phyloP scores from a whole-genome alignment of 352 stramenopile genomes.

The Blastocystis sp. region DNA sequence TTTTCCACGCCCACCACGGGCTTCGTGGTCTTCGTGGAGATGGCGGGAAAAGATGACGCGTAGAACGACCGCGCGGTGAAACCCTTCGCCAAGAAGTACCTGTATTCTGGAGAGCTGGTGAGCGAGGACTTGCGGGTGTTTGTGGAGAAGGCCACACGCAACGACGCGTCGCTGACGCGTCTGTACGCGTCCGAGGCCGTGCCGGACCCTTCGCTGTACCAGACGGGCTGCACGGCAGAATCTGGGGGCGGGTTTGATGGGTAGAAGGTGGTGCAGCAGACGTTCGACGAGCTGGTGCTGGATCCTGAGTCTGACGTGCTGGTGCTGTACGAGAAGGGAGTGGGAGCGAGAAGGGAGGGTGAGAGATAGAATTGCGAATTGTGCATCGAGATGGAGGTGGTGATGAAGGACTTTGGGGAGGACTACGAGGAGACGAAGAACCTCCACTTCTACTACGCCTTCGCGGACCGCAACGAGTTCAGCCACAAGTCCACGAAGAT shows the following conservation, averaged over 20 bases:
- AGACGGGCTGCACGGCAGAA: not conserved
- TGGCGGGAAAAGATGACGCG: not conserved
- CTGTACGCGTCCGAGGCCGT: constrained; percentile 29
- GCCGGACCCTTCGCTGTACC: not conserved
- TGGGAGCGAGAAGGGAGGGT: not conserved
- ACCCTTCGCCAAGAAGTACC: constrained; percentile 4
- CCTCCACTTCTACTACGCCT: constrained; percentile 46
- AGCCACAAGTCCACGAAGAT: constrained; percentile 44
- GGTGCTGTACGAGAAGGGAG: constrained; percentile 38
- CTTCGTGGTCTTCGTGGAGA: constrained; percentile 17
- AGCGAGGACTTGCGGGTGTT: constrained; percentile 3
- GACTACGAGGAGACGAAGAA: constrained; percentile 58
- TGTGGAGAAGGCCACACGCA: constrained; percentile 22
- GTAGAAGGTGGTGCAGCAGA: constrained; percentile 64
- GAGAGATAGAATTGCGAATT: constrained; percentile 36
- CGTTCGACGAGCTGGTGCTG: constrained; percentile 48
- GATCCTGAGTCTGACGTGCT: constrained; percentile 36
- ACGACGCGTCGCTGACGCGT: constrained; percentile 18
- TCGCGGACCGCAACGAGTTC: constrained; percentile 52
- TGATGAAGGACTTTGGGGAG: constrained; percentile 11
- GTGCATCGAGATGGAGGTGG: constrained; percentile 29
- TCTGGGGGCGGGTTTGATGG: not conserved
- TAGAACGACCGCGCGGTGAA: constrained; percentile 4
- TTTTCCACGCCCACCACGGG: not conserved
- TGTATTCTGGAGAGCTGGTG: constrained; percentile 18